phyloP scores from a whole-genome alignment of 257 asterid genomes.

The Solanum clarkiae region DNA sequence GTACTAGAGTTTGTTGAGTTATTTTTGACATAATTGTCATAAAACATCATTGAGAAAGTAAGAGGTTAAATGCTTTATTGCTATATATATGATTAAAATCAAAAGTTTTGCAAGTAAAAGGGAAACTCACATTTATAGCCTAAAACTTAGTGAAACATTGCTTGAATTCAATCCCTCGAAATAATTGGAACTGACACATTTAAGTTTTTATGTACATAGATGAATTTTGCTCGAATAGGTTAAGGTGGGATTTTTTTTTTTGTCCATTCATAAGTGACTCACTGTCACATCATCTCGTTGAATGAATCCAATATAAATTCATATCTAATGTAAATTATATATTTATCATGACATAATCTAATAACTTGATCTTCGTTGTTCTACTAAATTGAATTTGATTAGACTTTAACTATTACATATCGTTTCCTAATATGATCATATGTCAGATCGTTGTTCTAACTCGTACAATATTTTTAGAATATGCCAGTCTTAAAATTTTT shows the following conservation, averaged over 20 bases:
- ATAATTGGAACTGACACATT: background rate
- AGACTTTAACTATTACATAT: too few species aligned
- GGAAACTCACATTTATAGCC: background rate
- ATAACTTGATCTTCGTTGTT: background rate
- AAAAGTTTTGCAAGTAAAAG: too few species aligned
- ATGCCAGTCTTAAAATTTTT: background rate
- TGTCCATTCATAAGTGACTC: fast-evolving
- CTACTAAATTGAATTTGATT: too few species aligned
- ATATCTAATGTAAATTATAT: too few species aligned
- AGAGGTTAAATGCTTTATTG: too few species aligned
- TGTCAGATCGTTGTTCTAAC: background rate
- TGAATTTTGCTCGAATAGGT: background rate
- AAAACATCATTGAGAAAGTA: too few species aligned
- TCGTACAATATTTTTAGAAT: background rate
- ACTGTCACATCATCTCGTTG: background rate
- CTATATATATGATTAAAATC: too few species aligned
- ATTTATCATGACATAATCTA: background rate
- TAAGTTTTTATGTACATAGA: background rate
- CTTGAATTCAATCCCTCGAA: background rate
- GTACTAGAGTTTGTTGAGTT: background rate
- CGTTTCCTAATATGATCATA: background rate
- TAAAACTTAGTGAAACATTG: background rate
- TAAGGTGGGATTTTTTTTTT: background rate
- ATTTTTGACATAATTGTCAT: too few species aligned
- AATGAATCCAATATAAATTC: background rate